Base-by-base conservation (phyloP, 2,329 filamentous ascomycete species). In the Nannizzia gypsea region DNA sequence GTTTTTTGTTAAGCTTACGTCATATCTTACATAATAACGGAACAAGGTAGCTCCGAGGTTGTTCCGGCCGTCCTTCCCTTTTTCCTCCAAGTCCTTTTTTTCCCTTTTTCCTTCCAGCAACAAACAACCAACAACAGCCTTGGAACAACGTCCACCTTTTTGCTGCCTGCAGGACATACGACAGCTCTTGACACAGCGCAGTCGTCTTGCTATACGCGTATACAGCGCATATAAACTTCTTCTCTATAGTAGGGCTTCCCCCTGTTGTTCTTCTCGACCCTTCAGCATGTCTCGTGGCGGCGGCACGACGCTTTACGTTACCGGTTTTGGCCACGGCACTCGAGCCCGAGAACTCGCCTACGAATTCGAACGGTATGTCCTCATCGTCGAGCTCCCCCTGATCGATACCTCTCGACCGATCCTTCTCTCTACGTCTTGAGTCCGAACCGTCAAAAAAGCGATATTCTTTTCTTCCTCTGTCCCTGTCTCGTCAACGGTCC, bases 291-390 rank as follows among this genome's bases (percentile, higher is more conserved):
- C 91, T 84, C 89, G 90, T 74, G 85, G 88, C 75, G 77, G 77
- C 61, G 87, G 90, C 69, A 95, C 89, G 63, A 97, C 92, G 61
- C 89, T 97, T 68, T 97, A 97, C 81, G 92, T 97, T 77, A 96
- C 91, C 73, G 93, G 93, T 83, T 99, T 99, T 78, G 95, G 92
- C 83, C 90, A 96, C 78, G 90, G 92, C 77, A 96, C 92, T 76
- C 90, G 93, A 81, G 90, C 93, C 76, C 90, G 93, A 85, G 91
- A 99, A 82, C 89, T 97, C 76, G 90, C 92, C 81, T 96, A 95
- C 88, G 92, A 97, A 83, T 97, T 97, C 88, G 92, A 97, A 91
- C 90, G 92, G 90, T 96, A 96, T 85, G 91, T 95, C 82, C 81
- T 57, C 62, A 56, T 61, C 58, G 61, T 62, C 56, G 59, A 60